phyloP scores from a whole-genome alignment of 768 basidiomycete genomes.

The Mycena vitilis region DNA sequence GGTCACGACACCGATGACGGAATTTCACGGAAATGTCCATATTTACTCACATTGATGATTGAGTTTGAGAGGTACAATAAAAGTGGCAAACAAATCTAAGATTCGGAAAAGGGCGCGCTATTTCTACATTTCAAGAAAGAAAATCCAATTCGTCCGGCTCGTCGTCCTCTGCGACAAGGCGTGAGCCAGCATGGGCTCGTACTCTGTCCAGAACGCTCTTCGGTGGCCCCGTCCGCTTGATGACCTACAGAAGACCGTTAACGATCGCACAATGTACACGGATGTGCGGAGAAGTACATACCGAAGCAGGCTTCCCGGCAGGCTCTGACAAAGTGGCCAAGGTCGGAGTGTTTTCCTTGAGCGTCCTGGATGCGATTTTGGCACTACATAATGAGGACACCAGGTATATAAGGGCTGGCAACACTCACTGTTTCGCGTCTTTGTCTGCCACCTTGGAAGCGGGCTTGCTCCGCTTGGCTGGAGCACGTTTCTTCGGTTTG shows the following conservation, averaged over 20 bases:
- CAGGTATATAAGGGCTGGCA: background rate
- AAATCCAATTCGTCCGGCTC: conserved; percentile 35
- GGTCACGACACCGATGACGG: no score
- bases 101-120: no score
- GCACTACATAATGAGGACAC: conserved; percentile 1
- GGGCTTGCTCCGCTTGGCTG: conserved; percentile 16
- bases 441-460: background rate
- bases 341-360: conserved; percentile 23
- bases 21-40: no score
- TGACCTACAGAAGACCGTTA: background rate
- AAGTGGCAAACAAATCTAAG: no score
- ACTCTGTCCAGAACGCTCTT: conserved; percentile 34
- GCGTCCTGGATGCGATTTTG: conserved; percentile 10
- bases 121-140: no score
- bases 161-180: conserved; percentile 8
- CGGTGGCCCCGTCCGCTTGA: conserved; percentile 16
- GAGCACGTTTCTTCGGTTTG: conserved; percentile 26
- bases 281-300: background rate
- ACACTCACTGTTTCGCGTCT: background rate
- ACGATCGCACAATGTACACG: background rate
- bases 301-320: conserved; percentile 3
- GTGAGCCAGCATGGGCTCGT: conserved; percentile 5
- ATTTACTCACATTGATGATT: no score
- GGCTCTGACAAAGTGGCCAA: background rate
- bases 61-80: no score